Evolutionary conservation across 2,329 filamentous ascomycete species (phyloP), one percentile per base, ranked within the genome.

Genomic region (Fusarium sp.): DNA sequence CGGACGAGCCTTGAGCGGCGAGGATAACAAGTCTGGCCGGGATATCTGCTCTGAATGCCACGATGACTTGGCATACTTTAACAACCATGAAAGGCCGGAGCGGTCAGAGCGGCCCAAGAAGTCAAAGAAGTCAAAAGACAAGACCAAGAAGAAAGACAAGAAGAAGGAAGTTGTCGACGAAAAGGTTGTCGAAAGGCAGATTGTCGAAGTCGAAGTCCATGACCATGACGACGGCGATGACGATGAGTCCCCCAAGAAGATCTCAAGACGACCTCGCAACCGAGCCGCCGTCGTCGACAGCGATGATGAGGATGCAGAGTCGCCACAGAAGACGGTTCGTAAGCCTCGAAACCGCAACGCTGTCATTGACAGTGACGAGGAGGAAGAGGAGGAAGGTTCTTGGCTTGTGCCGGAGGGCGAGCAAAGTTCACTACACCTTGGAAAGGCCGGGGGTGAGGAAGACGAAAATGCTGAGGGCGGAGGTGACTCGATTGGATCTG

Each of bases 391-490:
- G 8, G 89, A 92, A 59, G 93, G 88, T 15, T 91, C 92, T 71
- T 97, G 94, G 94, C 83, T 97, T 41, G 92, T 94, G 6, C 86
- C 89, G 0, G 89, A 92, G 59, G 84, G 87, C 12, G 84, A 96
- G 74, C 89, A 86, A 43, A 84, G 85, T 0, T 76, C 84, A 2
- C 76, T 90, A 6, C 83, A 84, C n/a, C 84, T 94, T 18, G 93
- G 92, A 47, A 92, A 90, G 76, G 92, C 92, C 43, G 93, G 93
- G n/a, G 93, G 92, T 6, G 88, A 89, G n/a, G 92, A 93, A 53
- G 93, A 97, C 67, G 93, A 97, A 78, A 89, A 97, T 76, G 93
- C 92, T 4, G 94, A 97, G 76, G 93, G 93, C 3, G 93, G 91
- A 6, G 94, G 93, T 23, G 92, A 97, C 58, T 93, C 89, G 77